phyloP scores from a whole-genome alignment of 2,329 filamentous ascomycete species.

The Neofusicoccum umdonicola region DNA sequence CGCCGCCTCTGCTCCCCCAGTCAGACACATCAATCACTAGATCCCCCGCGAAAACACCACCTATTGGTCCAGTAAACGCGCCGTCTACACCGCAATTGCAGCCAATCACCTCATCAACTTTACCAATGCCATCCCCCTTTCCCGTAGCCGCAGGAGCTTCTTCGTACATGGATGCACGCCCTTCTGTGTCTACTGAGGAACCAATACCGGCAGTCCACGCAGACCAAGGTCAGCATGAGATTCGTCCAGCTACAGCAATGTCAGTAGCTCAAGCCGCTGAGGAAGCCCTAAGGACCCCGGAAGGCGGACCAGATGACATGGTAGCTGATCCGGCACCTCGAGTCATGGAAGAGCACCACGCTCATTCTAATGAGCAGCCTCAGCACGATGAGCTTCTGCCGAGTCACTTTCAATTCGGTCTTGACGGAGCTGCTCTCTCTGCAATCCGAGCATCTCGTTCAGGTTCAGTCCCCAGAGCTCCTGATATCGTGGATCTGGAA shows the following conservation, averaged over 20 bases:
- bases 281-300: background rate
- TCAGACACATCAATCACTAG: slow-evolving; percentile 17
- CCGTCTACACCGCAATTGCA: slow-evolving; percentile 16
- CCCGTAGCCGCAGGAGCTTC: slow-evolving; percentile 26
- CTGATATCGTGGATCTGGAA: background rate
- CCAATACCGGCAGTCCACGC: background rate
- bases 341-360: background rate
- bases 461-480: background rate
- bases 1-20: slow-evolving; percentile 31
- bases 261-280: background rate
- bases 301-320: background rate
- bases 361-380: background rate
- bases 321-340: background rate
- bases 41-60: background rate
- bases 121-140: slow-evolving; percentile 39
- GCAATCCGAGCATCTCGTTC: background rate
- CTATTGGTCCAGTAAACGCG: background rate
- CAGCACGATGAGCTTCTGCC: background rate
- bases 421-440: background rate
- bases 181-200: background rate
- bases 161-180: slow-evolving; percentile 31
- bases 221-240: background rate
- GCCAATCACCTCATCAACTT: slow-evolving; percentile 34
- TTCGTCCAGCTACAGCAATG: slow-evolving; percentile 3
- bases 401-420: background rate